A percentile compares a stretch with the other conserved stretches of the same genome.
phyloP scores from a whole-genome alignment of 352 stramenopile genomes.

The Phytophthora ramorum region DNA sequence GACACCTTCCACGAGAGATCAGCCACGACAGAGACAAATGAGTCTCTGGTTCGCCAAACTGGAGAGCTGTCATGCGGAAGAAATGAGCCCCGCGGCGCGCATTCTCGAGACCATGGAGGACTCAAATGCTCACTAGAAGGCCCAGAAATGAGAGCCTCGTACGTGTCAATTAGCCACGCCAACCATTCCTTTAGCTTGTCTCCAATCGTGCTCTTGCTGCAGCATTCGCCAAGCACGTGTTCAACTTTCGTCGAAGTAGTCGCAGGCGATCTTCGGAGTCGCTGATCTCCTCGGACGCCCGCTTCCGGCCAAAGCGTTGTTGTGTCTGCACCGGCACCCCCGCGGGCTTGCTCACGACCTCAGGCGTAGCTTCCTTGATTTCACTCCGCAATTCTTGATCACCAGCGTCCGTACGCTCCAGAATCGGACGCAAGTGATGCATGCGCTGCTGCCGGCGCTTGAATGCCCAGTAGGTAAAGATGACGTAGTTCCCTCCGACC shows the following conservation, averaged over 20 bases:
- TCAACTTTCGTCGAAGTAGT: slow-evolving; percentile 60
- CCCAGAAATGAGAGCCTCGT: slow-evolving; percentile 33
- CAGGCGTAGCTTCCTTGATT: not conserved
- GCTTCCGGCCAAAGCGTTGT: slow-evolving; percentile 35
- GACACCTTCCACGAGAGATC: too few relatives aligned
- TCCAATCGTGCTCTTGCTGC: slow-evolving; percentile 5
- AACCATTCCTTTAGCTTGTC: not conserved
- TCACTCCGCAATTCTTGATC: too few relatives aligned
- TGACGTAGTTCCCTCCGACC: slow-evolving; percentile 28
- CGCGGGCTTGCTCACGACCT: slow-evolving; percentile 2
- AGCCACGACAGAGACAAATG: slow-evolving; percentile 33
- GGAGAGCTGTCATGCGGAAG: slow-evolving; percentile 3
- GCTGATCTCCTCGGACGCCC: slow-evolving; percentile 36
- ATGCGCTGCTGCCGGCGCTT: slow-evolving; percentile 27
- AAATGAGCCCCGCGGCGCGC: slow-evolving; percentile 19
- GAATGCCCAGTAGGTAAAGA: slow-evolving; percentile 41
- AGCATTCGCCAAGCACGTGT: slow-evolving; percentile 55
- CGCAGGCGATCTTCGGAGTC: slow-evolving; percentile 12
- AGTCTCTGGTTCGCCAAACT: slow-evolving; percentile 22
- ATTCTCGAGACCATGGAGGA: not conserved
- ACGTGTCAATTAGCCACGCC: not conserved
- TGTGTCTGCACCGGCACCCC: slow-evolving; percentile 5
- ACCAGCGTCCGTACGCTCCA: slow-evolving; percentile 15
- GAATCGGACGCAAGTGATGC: slow-evolving; percentile 23
- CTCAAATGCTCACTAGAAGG: slow-evolving; percentile 3